Conservation (phyloP, 805 yeast genomes). For the Myxozyma vanderwaltii region DNA sequence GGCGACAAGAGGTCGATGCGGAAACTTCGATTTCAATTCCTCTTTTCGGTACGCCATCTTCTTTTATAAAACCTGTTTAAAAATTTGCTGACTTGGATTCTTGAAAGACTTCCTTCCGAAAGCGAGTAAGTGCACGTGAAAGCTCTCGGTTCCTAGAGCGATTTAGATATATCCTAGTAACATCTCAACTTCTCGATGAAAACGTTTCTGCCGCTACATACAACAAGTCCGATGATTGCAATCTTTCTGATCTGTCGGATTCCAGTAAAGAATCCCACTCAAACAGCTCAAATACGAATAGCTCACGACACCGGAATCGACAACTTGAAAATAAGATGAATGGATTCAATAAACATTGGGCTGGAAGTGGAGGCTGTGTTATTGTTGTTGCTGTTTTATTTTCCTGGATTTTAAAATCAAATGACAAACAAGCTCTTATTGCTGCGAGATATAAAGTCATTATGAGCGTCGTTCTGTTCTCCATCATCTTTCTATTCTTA, state of each 20-base stretch:
- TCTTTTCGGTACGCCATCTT: slow-evolving; percentile 25
- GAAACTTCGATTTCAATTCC: slow-evolving; percentile 22
- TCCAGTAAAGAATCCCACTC: not conserved
- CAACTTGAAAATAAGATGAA: not conserved
- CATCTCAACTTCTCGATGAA: slow-evolving; percentile 53
- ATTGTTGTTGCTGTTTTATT: slow-evolving; percentile 42
- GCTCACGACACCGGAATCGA: not conserved
- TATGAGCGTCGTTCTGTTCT: slow-evolving; percentile 17
- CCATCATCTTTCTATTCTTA: slow-evolving; percentile 21
- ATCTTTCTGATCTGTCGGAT: not conserved
- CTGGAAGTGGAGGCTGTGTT: slow-evolving; percentile 44
- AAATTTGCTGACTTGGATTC: not conserved
- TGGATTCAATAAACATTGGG: slow-evolving; percentile 34
- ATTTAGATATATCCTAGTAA: slow-evolving; percentile 53
- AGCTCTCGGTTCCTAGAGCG: slow-evolving; percentile 50
- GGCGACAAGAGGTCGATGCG: slow-evolving; percentile 20
- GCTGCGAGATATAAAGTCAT: slow-evolving; percentile 17
- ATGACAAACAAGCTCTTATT: not conserved
- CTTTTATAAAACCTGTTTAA: not conserved
- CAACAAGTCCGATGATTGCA: not conserved
- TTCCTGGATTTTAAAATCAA: slow-evolving; percentile 35
- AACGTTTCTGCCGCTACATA: slow-evolving; percentile 27
- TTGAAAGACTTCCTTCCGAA: slow-evolving; percentile 21
- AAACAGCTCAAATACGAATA: not conserved
- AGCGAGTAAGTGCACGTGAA: slow-evolving; percentile 35